Evolutionary conservation across 192 early-diverging fungal species (phyloP), one percentile per base, ranked within the genome.

Genomic region (Jimgerdemannia lactiflua): DNA sequence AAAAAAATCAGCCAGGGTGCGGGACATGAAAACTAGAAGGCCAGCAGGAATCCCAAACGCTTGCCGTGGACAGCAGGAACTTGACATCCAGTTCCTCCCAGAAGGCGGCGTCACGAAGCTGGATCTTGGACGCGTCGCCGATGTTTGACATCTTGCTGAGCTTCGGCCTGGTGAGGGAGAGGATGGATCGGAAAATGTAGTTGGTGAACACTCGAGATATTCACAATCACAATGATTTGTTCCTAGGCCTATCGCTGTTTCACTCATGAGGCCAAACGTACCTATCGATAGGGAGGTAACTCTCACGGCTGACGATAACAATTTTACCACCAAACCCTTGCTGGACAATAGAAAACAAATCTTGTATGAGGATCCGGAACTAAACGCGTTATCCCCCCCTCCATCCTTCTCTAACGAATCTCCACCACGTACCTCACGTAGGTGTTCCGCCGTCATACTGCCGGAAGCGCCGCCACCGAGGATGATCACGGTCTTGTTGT

Each of bases 221-320:
- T 39, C 19, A 19, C 29, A 68, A 8, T 39, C 6, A 68, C 29
- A 18, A 68, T 9, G 67, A 20, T 18, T 68, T 7, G 1, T 0
- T 68, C 18, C 29, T 64, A 41, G 67, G 67, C 49, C 14, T 59
- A 10, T 59, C 14, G 49, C 49, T 14, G 49, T 59, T 59, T 73
- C 10, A 14, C 40, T 41, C 8, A 69, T 42, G 59, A 39, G 20
- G 6, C 40, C 29, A 19, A 4, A 65, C 66, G 64, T 69, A 85
- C 70, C 88, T 75, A 74, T 89, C 87, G 71, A 90, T 82, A 49
- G 90, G 88, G 3, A 86, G 74, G 73, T 89, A 87, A 40, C 72
- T 42, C 77, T 91, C 90, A 42, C 81, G 73, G 43, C 76, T 78
- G 40, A 87, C 69, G 6, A 91, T 64, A 40, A 78, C 65, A 66